Percentiles rank a stretch among this genome's conserved stretches.
These are phyloP conservation scores for Phaffomyces opuntiae DNA, from an alignment of 805 yeast genomes.

Conservation along the genomic window DNA sequence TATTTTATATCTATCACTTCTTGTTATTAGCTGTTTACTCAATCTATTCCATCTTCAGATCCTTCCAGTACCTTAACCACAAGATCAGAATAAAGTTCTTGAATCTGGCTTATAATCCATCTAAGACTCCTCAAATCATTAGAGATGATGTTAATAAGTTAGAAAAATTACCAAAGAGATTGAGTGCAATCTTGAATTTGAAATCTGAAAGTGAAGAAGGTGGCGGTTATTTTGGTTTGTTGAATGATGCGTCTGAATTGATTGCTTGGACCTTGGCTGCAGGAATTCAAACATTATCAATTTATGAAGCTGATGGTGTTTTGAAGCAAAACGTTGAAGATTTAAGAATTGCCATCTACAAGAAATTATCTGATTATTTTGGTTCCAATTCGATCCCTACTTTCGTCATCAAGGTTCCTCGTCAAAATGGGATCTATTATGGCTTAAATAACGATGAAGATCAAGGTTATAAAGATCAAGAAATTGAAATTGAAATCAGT, in stretches of 20 bases:
- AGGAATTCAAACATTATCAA: conserved; percentile 64
- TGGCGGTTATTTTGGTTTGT: conserved; percentile 79
- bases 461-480: conserved; percentile 25
- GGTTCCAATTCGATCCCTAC: conserved; percentile 64
- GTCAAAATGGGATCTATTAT: conserved; percentile 43
- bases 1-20: conserved; percentile 17
- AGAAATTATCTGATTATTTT: conserved; percentile 62
- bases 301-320: conserved; percentile 76
- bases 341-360: conserved; percentile 47
- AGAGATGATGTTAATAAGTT: conserved; percentile 73
- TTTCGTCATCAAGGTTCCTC: conserved; percentile 60
- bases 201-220: conserved; percentile 77
- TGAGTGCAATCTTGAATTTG: conserved; percentile 70
- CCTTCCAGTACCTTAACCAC: conserved; percentile 44
- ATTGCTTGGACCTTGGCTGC: conserved; percentile 85
- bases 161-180: conserved; percentile 66
- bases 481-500: conserved; percentile 52
- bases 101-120: conserved; percentile 58
- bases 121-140: conserved; percentile 77
- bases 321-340: conserved; percentile 49
- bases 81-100: conserved; percentile 48
- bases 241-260: conserved; percentile 70
- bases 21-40: conserved; percentile 44
- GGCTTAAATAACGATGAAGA: conserved; percentile 30
- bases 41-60: conserved; percentile 48